Conservation (phyloP, 2,329 filamentous ascomycete species). For the Aureobasidium lini region DNA sequence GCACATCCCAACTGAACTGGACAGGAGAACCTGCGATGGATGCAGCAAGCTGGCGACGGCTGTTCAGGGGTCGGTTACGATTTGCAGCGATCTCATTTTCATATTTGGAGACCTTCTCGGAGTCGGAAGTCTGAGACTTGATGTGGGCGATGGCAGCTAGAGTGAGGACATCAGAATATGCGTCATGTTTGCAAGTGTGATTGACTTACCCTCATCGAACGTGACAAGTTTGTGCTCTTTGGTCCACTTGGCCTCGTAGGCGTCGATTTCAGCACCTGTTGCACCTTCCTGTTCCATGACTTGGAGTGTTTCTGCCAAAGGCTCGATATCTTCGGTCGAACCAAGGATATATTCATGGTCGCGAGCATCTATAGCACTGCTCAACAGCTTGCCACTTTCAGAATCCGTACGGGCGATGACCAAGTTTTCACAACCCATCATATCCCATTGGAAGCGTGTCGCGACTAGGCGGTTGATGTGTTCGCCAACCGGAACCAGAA, state of each 20-base stretch:
- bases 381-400: constrained; percentile 84
- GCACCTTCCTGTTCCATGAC: constrained; percentile 80
- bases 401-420: constrained; percentile 93
- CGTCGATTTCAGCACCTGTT: constrained; percentile 70
- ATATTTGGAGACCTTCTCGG: constrained; percentile 15
- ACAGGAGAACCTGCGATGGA: constrained; percentile 61
- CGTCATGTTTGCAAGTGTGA: not conserved
- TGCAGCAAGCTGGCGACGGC: constrained; percentile 65
- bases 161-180: not conserved
- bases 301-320: constrained; percentile 81
- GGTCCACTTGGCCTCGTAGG: constrained; percentile 81
- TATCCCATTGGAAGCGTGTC: constrained; percentile 92
- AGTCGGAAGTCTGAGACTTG: constrained; percentile 20
- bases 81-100: constrained; percentile 36
- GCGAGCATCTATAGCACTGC: constrained; percentile 82
- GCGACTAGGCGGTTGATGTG: constrained; percentile 94
- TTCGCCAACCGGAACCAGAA: constrained; percentile 85
- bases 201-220: constrained; percentile 61
- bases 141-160: constrained; percentile 38
- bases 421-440: constrained; percentile 94
- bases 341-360: constrained; percentile 97
- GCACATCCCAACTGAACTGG: constrained; percentile 84
- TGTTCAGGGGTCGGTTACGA: constrained; percentile 68
- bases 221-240: constrained; percentile 77
- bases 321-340: constrained; percentile 68